These are phyloP conservation scores for Acacia concinna DNA, from an alignment of 331 rosid genomes.

Conservation along the genomic window DNA sequence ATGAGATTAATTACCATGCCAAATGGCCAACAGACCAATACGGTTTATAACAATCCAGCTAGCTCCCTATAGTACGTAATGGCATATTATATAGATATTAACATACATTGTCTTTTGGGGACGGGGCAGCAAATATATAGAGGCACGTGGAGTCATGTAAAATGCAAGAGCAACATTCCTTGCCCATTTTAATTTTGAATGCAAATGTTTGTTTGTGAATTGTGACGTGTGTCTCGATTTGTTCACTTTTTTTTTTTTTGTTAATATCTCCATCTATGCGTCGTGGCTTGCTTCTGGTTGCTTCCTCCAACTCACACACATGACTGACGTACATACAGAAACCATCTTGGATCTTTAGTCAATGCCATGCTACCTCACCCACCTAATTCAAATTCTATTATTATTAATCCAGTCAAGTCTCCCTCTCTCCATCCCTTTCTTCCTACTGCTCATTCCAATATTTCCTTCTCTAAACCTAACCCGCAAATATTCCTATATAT, in stretches of 20 bases:
- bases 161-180: neutral
- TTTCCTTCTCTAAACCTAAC: neutral
- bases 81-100: no score
- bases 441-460: no score
- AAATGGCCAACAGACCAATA: no score
- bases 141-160: neutral
- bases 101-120: no score
- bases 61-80: no score
- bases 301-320: neutral
- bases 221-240: neutral
- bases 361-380: neutral
- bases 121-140: neutral
- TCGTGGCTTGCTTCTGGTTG: no score
- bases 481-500: neutral
- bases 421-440: neutral
- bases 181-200: neutral
- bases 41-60: no score
- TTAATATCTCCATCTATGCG: no score
- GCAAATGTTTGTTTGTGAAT: no score
- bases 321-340: no score
- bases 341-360: neutral
- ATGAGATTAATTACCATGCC: no score
- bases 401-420: neutral
- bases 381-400: neutral
- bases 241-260: no score